Evolutionary conservation across 2,329 filamentous ascomycete species (phyloP), one percentile per base, ranked within the genome.

Genomic region (Botrytis fabae): DNA sequence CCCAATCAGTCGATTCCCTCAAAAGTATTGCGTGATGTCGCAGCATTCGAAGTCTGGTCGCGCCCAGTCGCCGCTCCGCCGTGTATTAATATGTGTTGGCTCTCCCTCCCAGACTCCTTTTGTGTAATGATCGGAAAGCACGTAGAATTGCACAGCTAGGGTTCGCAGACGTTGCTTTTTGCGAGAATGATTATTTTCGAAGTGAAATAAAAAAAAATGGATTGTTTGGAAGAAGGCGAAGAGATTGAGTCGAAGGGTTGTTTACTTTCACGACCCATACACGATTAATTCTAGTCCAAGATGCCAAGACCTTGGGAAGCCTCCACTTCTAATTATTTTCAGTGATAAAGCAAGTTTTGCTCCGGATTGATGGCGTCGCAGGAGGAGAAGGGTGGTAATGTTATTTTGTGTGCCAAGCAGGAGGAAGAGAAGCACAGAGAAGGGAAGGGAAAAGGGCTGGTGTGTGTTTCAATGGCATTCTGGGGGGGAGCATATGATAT

Each of bases 41-140:
- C 80, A 82, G 82, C 84, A 86, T 86, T 82, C 83, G 84, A 81
- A 79, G 73, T 75, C 76, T 78, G 80, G 79, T 82, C 76, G 83
- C 84, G 84, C 83, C 83, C 85, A 86, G 84, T 85, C 84, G 84
- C 84, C 84, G 83, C 83, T 81, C 81, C 61, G n/a, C 46, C n/a
- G 51, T 72, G n/a, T 61, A 60, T 32, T 35, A 62, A 46, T 44
- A 25, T 61, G 46, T 70, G 42, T 35, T 46, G 14, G 28, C 22
- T 46, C n/a, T 59, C 59, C 28, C 61, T 59, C n/a, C 48, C 28
- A 42, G 28, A 22, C 44, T 18, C 18, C 42, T 16, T 9, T 64
- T 64, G 46, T 66, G 61, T 71, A 71, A 42, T 44, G 70, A 66
- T 42, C 25, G 35, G 35, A 71, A 32, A 4, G 61, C 48, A 57